phyloP scores from a whole-genome alignment of 495 filamentous ascomycete species.

The Penicillium argentinense region DNA sequence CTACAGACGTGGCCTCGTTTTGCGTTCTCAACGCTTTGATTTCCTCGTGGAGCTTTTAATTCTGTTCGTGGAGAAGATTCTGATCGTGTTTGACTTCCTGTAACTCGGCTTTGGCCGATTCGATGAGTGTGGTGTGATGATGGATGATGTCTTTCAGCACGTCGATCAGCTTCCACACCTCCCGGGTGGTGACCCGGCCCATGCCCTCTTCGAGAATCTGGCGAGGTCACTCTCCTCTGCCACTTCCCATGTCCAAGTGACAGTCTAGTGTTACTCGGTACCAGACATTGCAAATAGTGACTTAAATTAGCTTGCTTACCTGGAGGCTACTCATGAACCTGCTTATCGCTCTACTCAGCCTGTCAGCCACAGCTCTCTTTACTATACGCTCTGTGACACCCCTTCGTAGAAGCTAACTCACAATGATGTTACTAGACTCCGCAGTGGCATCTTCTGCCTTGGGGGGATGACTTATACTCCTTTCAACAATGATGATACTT shows the following conservation, averaged over 20 bases:
- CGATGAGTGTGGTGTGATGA: too few species aligned
- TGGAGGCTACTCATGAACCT: slow-evolving; percentile 19
- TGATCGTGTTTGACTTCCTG: too few species aligned
- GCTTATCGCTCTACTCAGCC: slow-evolving; percentile 19
- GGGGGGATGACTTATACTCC: slow-evolving; percentile 11
- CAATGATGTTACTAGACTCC: slow-evolving; percentile 15
- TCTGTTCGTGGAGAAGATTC: too few species aligned
- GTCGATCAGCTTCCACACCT: slow-evolving; percentile 3
- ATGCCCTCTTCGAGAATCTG: slow-evolving; percentile 19
- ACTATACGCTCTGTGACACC: slow-evolving; percentile 5
- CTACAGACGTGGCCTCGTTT: slow-evolving; percentile 5
- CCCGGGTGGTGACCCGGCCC: too few species aligned
- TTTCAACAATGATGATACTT: slow-evolving; percentile 16
- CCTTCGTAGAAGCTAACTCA: slow-evolving; percentile 16
- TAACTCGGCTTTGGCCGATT: too few species aligned
- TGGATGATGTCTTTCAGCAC: slow-evolving; percentile 9
- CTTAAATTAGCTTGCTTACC: slow-evolving; percentile 15
- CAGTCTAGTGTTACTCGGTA: slow-evolving; percentile 11
- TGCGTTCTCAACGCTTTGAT: slow-evolving; percentile 11
- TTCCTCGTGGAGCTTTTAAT: slow-evolving; percentile 16
- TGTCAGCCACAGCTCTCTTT: slow-evolving; percentile 17
- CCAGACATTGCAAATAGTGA: slow-evolving; percentile 16
- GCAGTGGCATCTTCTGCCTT: slow-evolving; percentile 14
- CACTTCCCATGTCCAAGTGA: slow-evolving; percentile 18
- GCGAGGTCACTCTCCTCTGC: slow-evolving; percentile 8